Percentiles rank a stretch among this genome's conserved stretches.
phyloP scores from a whole-genome alignment of 331 rosid species.

The Cydonia oblonga region DNA sequence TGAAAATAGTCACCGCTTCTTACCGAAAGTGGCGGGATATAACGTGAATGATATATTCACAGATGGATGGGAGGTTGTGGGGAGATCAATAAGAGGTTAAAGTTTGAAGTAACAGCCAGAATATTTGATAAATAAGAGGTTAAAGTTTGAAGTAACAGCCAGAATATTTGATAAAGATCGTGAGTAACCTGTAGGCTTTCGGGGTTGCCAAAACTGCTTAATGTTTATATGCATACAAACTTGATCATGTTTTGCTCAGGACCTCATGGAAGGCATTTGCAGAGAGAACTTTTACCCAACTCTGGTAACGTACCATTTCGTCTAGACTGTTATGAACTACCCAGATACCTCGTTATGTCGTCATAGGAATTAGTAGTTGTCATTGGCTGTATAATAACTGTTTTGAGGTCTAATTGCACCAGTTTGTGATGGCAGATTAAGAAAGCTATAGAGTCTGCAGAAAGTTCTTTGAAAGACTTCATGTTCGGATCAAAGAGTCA shows the following conservation, averaged over 20 bases:
- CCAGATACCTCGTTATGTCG: not conserved
- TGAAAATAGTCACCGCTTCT: not conserved
- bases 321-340: not conserved
- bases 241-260: not conserved
- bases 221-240: not conserved
- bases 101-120: not conserved
- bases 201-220: not conserved
- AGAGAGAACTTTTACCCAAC: not conserved
- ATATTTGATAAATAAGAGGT: not conserved
- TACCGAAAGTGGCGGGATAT: not conserved
- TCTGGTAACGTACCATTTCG: not conserved
- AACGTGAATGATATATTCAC: not conserved
- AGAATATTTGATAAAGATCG: not conserved
- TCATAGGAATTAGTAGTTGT: not conserved
- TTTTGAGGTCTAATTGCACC: conserved; percentile 15
- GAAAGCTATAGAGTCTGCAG: conserved; percentile 47
- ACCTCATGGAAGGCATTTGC: not conserved
- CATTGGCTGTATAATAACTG: not conserved
- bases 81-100: not conserved
- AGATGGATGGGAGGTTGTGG: not conserved
- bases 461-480: conserved; percentile 47
- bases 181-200: not conserved
- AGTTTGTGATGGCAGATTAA: conserved; percentile 48
- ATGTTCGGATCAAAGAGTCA: conserved; percentile 49
- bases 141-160: not conserved